Base-by-base conservation (phyloP, 2,329 filamentous ascomycete genomes). In the Cladophialophora carrionii region DNA sequence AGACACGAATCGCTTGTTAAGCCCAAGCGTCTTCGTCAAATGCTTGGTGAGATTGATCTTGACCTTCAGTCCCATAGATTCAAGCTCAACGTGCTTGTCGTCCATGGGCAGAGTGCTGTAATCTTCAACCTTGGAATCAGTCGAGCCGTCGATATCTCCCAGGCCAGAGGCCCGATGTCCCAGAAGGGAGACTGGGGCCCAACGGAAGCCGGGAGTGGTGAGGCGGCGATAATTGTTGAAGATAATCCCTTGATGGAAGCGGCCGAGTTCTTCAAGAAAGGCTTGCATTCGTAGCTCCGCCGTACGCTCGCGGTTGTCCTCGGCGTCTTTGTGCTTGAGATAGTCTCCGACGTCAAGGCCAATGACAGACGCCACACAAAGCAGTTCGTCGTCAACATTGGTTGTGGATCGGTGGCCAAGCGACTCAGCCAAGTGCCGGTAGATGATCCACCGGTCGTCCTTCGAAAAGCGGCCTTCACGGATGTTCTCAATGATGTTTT, bases 251-350 rank as follows among this genome's bases (percentile, higher is more conserved):
- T 52, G 48, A 29, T 26, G 48, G 48, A 52, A 52, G 48, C 48
- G 48, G 10, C 20, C 48, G 20, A 52, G 48, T 26, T 52, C 22
- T 52, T 52, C 48, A 12, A 52, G 48, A 20, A 52, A 52, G 20
- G 48, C 48, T 52, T 52, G 48, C 48, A 52, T 52, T 29, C 48
- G 48, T 52, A 52, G 48, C 26, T 52, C 48, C 14, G 48, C 48
- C 22, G 48, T 52, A 3, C 48, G 48, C 48, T 52, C 48, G 6
- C 48, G 22, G 26, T 52, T 52, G 48, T 52, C 48, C 12, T 52
- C 48, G n/a, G 20, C 5, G 48, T 52, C 48, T 29, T 9, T 52
- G 48, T 24, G 26, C 26, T 52, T 26, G 48, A 52, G 1, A 20
- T 52, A 26, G 26, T 52, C 48, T 52, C 48, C 22, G 6, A 52